Percentiles rank a stretch among this genome's conserved stretches.
These are phyloP conservation scores for Schizochytrium sp. DNA, from an alignment of 108 stramenopile genomes.

Conservation along the genomic window DNA sequence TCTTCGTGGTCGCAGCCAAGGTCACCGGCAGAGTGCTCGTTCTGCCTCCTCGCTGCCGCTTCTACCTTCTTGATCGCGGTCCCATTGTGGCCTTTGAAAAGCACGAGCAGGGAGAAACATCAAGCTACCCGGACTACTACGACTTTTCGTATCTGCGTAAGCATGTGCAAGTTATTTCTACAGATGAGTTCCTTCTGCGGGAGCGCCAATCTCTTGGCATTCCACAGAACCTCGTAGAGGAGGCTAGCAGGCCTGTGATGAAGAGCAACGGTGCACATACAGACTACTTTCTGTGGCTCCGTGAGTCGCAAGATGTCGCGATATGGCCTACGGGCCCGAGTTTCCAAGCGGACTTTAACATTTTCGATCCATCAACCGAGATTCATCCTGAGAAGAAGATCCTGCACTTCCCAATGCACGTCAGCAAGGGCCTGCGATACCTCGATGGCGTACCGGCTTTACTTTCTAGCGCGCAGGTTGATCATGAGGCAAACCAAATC, in stretches of 20 bases:
- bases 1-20: slow-evolving; percentile 82
- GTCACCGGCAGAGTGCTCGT: slow-evolving; percentile 87
- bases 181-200: slow-evolving; percentile 85
- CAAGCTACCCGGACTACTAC: slow-evolving; percentile 86
- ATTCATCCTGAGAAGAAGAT: slow-evolving; percentile 28
- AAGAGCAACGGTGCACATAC: slow-evolving; percentile 34
- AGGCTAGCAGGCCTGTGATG: not conserved
- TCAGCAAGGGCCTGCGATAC: slow-evolving; percentile 64
- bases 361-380: not conserved
- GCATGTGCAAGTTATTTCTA: slow-evolving; percentile 83
- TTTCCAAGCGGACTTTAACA: not conserved
- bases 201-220: slow-evolving; percentile 63
- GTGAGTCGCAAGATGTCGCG: not conserved
- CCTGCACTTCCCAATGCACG: slow-evolving; percentile 36
- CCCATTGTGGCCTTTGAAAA: slow-evolving; percentile 34
- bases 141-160: slow-evolving; percentile 70
- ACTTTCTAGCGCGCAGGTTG: not conserved
- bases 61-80: slow-evolving; percentile 83
- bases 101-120: slow-evolving; percentile 65
- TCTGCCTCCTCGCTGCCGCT: slow-evolving; percentile 83
- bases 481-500: slow-evolving; percentile 68
- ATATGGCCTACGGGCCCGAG: not conserved
- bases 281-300: slow-evolving; percentile 64
- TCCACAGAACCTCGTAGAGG: slow-evolving; percentile 2
- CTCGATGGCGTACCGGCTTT: slow-evolving; percentile 67